phyloP scores from a whole-genome alignment of 768 basidiomycete species.

The Amanita pseudoporphyria region DNA sequence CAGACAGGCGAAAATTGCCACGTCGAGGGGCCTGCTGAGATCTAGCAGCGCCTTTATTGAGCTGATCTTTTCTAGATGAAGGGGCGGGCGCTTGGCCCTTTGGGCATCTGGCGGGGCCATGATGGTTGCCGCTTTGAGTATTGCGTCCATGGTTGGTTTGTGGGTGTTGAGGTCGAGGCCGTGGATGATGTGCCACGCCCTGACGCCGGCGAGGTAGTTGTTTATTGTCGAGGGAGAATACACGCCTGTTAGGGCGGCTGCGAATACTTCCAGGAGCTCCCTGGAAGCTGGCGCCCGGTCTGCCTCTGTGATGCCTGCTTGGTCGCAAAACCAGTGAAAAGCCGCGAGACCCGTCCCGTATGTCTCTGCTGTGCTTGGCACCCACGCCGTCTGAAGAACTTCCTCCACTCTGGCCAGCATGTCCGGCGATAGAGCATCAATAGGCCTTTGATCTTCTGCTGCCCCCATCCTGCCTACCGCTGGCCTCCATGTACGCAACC shows the following conservation, averaged over 20 bases:
- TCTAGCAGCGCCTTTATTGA: conserved; percentile 16
- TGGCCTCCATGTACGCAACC: conserved; percentile 14
- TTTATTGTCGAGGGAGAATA: conserved; percentile 23
- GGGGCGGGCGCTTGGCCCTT: conserved; percentile 19
- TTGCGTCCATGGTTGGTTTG: conserved; percentile 14
- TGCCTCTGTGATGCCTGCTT: too few species aligned
- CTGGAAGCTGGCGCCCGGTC: too few species aligned
- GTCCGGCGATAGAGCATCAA: background rate
- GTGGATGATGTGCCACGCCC: conserved; percentile 40
- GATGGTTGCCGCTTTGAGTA: conserved; percentile 20
- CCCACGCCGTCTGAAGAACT: conserved; percentile 14
- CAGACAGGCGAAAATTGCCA: conserved; percentile 27
- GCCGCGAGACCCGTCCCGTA: conserved; percentile 29
- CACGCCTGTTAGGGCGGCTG: conserved; percentile 19
- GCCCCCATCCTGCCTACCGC: background rate
- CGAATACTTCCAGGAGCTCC: conserved; percentile 19
- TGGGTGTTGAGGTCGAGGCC: conserved; percentile 22
- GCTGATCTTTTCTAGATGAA: conserved; percentile 11
- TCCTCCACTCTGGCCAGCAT: background rate
- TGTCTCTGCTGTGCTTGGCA: conserved; percentile 18
- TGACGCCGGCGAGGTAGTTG: conserved; percentile 28
- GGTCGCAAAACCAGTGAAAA: conserved; percentile 32
- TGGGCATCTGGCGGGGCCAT: conserved; percentile 22
- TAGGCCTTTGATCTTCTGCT: background rate
- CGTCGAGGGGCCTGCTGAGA: conserved; percentile 19